Conservation (phyloP, 2,329 filamentous ascomycete genomes). For the Talaromyces sp. region DNA sequence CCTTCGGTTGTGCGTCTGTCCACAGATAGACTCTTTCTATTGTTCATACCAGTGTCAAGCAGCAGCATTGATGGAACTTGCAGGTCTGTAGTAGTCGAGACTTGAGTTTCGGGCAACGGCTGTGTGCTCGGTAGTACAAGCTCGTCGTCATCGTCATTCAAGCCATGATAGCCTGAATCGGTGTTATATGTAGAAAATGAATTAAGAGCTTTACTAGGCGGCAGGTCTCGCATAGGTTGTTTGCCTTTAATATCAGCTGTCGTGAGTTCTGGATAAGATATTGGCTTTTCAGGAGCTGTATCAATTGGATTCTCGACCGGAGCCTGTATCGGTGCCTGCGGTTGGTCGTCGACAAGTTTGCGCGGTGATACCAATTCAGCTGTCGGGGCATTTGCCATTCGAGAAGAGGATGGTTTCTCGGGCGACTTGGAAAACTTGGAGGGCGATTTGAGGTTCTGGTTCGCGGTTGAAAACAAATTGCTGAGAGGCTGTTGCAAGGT, state of each 20-base stretch:
- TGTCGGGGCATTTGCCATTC: slow-evolving; percentile 28
- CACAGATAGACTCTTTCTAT: slow-evolving; percentile 28
- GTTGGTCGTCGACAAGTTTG: slow-evolving; percentile 4
- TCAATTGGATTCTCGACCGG: neutral
- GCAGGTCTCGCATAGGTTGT: slow-evolving; percentile 13
- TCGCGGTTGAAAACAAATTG: slow-evolving; percentile 48
- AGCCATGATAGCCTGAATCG: slow-evolving; percentile 51
- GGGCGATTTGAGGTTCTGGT: slow-evolving; percentile 34
- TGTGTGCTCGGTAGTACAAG: slow-evolving; percentile 37
- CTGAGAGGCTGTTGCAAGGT: slow-evolving; percentile 43
- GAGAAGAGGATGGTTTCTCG: slow-evolving; percentile 32
- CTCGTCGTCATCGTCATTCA: slow-evolving; percentile 42
- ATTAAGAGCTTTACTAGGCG: slow-evolving; percentile 35
- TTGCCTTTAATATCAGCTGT: slow-evolving; percentile 16
- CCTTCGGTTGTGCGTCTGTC: slow-evolving; percentile 43
- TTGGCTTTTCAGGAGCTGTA: neutral
- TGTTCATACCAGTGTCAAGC: slow-evolving; percentile 22
- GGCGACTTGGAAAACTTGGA: slow-evolving; percentile 36
- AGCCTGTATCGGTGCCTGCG: neutral
- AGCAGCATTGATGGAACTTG: neutral
- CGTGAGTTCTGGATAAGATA: slow-evolving; percentile 7
- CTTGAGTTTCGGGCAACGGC: slow-evolving; percentile 11
- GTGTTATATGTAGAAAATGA: slow-evolving; percentile 44
- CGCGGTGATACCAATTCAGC: slow-evolving; percentile 25
- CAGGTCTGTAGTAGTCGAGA: slow-evolving; percentile 26